These are phyloP conservation scores for Amanita inopinata DNA, from an alignment of 768 basidiomycete species.

Conservation along the genomic window DNA sequence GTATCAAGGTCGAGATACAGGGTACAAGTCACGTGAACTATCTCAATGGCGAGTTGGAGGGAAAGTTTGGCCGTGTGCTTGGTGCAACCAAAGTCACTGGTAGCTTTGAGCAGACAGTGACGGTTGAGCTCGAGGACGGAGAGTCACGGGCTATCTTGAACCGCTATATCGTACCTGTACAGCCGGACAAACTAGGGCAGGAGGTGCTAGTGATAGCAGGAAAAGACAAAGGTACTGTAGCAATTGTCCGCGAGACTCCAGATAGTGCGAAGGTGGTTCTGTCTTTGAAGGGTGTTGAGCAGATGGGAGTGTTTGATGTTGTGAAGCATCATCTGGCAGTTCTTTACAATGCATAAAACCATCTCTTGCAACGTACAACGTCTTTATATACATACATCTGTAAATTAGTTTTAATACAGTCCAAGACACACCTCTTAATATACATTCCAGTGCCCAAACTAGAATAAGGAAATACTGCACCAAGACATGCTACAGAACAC, in stretches of 20 bases:
- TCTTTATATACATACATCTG: slow-evolving; percentile 1
- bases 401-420: too few species aligned
- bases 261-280: slow-evolving; percentile 25
- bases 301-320: slow-evolving; percentile 26
- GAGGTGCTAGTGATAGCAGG: slow-evolving; percentile 43
- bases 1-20: slow-evolving; percentile 30
- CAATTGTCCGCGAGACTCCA: slow-evolving; percentile 32
- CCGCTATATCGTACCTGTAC: slow-evolving; percentile 21
- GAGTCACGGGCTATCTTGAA: slow-evolving; percentile 20
- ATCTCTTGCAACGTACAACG: neutral
- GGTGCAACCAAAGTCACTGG: slow-evolving; percentile 22
- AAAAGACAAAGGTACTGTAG: slow-evolving; percentile 28
- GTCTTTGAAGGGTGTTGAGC: slow-evolving; percentile 24
- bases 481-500: too few species aligned
- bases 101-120: slow-evolving; percentile 28
- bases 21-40: slow-evolving; percentile 25
- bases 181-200: slow-evolving; percentile 26
- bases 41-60: slow-evolving; percentile 28
- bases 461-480: too few species aligned
- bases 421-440: too few species aligned
- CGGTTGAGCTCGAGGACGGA: slow-evolving; percentile 21
- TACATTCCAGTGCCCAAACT: too few species aligned
- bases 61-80: slow-evolving; percentile 19
- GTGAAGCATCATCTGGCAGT: slow-evolving; percentile 24
- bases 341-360: slow-evolving; percentile 16